Conservation (phyloP, 495 filamentous ascomycete genomes). For the Lophiotrema nucula region DNA sequence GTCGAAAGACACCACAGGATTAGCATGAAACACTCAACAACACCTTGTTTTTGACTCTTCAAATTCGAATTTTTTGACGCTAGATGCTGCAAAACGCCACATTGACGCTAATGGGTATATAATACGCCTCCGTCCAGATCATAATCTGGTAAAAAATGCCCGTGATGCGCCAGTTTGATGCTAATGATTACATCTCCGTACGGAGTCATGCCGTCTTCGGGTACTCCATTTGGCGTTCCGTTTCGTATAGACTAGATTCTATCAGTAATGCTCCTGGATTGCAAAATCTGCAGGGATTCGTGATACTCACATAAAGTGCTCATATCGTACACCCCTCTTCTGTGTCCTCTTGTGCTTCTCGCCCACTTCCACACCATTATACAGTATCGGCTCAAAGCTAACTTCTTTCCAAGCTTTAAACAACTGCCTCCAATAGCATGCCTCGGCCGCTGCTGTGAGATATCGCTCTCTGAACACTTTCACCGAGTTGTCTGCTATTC, state of each 20-base stretch:
- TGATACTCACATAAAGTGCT: slow-evolving; percentile 27
- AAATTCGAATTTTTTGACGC: no score
- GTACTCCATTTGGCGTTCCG: slow-evolving; percentile 1
- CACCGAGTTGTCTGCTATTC: slow-evolving; percentile 56
- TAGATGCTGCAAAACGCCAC: no score
- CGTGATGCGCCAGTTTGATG: no score
- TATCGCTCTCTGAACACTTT: slow-evolving; percentile 58
- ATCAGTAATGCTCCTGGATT: not conserved
- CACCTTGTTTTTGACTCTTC: no score
- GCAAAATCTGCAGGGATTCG: no score
- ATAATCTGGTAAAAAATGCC: no score
- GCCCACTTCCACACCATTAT: slow-evolving; percentile 15
- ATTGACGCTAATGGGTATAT: no score
- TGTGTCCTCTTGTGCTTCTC: slow-evolving; percentile 8
- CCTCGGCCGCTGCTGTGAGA: slow-evolving; percentile 56
- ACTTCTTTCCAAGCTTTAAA: slow-evolving; percentile 44
- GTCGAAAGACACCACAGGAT: no score
- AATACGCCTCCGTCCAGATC: no score
- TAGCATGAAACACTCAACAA: no score
- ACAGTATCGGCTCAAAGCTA: slow-evolving; percentile 25
- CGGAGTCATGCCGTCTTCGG: not conserved
- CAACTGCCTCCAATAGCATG: slow-evolving; percentile 50
- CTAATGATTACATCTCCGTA: no score
- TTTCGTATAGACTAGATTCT: not conserved
- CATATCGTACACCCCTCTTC: slow-evolving; percentile 26